Base-by-base conservation (phyloP, 2,329 filamentous ascomycete genomes). In the Cladosporium sp. region DNA sequence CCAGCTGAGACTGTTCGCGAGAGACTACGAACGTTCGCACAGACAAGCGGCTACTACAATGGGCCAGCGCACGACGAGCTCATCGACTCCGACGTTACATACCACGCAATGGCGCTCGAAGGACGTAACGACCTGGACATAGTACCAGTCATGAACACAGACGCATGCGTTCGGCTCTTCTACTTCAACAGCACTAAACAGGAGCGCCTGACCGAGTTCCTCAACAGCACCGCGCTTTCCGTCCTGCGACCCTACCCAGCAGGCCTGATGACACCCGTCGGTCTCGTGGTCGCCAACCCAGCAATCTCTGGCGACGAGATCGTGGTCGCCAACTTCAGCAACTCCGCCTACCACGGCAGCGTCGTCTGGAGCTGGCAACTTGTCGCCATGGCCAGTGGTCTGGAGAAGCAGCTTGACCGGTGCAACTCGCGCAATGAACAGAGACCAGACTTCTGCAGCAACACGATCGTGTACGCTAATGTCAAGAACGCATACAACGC, bases 231-330 rank as follows among this genome's bases (percentile, higher is more conserved):
- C 0, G 84, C 86, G 0, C 83, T 85, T 49, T 81, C 85, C 34
- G 84, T 89, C 63, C 76, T 85, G 0, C 80, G 80, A 0, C 82
- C 84, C 0, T 89, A 87, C 69, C 86, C 86, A 0, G 80, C 85
- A 0, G 86, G 86, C 0, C 76, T 89, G 0, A 81, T 81, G 38
- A 88, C 83, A 0, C 78, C 81, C 0, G 80, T 85, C 0, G 85
- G 87, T 0, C 76, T 87, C 32, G 74, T 89, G 0, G 82, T 89
- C 2, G 83, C 87, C 0, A 89, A 88, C 61, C 86, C 86, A 0
- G 85, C 86, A 0, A 84, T 84, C 30, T 34, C 28, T 4, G 54
- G 54, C 4, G 14, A 54, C 28, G 28, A 28, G 28, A 28, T 28
- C 28, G 28, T 28, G 3, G 3, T 3, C 28, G 28, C 28, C 3